Conservation (phyloP, 2,329 filamentous ascomycete species). For the Pseudocercospora musae region DNA sequence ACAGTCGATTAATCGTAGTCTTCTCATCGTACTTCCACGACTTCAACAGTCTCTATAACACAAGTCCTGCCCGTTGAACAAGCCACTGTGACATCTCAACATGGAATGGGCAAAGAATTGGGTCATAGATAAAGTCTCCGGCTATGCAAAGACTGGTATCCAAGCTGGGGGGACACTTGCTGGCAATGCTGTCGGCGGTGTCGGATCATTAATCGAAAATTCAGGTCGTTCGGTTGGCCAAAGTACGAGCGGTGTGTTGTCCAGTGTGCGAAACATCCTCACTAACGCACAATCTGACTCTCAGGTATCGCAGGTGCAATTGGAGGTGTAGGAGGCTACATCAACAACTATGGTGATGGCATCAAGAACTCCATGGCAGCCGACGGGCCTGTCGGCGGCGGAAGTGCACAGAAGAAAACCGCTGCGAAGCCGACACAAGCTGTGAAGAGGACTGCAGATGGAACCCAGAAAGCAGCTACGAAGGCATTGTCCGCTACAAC, state of each 20-base stretch:
- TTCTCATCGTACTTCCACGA: background rate
- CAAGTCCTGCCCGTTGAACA: background rate
- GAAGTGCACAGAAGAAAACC: conserved; percentile 25
- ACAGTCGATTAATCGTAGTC: background rate
- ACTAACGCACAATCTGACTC: conserved; percentile 22
- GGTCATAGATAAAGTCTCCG: conserved; percentile 33
- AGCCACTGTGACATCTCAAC: background rate
- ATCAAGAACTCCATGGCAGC: conserved; percentile 33
- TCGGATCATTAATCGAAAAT: conserved; percentile 35
- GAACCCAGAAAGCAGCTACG: conserved; percentile 1
- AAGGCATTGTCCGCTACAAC: conserved; percentile 15
- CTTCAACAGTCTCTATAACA: background rate
- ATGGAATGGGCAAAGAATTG: conserved; percentile 33
- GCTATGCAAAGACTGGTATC: conserved; percentile 34
- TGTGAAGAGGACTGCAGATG: conserved; percentile 13
- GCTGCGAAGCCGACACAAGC: conserved; percentile 24
- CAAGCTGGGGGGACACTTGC: conserved; percentile 38
- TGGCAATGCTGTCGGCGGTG: conserved; percentile 38
- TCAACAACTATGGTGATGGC: conserved; percentile 36
- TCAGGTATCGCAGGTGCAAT: conserved; percentile 36
- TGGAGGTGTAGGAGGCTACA: conserved; percentile 33
- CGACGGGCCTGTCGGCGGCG: conserved; percentile 25
- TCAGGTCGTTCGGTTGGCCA: conserved; percentile 34
- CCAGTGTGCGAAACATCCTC: background rate
- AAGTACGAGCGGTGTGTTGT: conserved; percentile 29